These are phyloP conservation scores for Peronospora tabacina DNA, from an alignment of 352 stramenopile genomes.

Conservation along the genomic window DNA sequence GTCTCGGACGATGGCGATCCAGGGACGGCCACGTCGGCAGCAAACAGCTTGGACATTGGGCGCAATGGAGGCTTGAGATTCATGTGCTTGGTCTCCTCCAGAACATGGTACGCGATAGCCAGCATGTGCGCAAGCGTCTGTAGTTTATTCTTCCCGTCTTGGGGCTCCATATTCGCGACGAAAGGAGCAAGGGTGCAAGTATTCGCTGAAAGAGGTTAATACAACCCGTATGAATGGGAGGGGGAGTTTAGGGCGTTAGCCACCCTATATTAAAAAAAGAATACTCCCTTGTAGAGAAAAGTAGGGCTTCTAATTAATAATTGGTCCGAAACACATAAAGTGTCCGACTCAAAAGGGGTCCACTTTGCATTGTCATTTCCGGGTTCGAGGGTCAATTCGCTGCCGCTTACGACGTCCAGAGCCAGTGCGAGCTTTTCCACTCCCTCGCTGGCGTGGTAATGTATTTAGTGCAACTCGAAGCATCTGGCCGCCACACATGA, in stretches of 20 bases:
- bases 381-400: slow-evolving; percentile 43
- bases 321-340: too few species aligned
- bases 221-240: too few species aligned
- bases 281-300: too few species aligned
- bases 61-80: slow-evolving; percentile 79
- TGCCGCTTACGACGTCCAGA: slow-evolving; percentile 62
- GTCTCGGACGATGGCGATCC: slow-evolving; percentile 27
- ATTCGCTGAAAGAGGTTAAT: slow-evolving; percentile 8
- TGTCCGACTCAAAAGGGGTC: too few species aligned
- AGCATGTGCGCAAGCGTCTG: slow-evolving; percentile 64
- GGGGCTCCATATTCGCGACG: slow-evolving; percentile 19
- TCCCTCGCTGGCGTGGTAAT: slow-evolving; percentile 18
- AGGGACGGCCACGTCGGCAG: slow-evolving; percentile 31
- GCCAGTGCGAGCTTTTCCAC: slow-evolving; percentile 23
- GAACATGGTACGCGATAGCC: slow-evolving; percentile 66
- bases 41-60: slow-evolving; percentile 70
- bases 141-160: slow-evolving; percentile 33
- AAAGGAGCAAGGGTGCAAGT: too few species aligned
- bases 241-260: too few species aligned
- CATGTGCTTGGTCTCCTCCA: slow-evolving; percentile 77
- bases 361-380: slow-evolving; percentile 27
- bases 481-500: slow-evolving; percentile 45
- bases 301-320: too few species aligned
- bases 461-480: slow-evolving; percentile 31
- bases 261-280: too few species aligned